Percentiles rank a stretch among this genome's conserved stretches.
These are phyloP conservation scores for Oehlia diaphana DNA, from an alignment of 192 early-diverging fungal genomes.

Conservation along the genomic window DNA sequence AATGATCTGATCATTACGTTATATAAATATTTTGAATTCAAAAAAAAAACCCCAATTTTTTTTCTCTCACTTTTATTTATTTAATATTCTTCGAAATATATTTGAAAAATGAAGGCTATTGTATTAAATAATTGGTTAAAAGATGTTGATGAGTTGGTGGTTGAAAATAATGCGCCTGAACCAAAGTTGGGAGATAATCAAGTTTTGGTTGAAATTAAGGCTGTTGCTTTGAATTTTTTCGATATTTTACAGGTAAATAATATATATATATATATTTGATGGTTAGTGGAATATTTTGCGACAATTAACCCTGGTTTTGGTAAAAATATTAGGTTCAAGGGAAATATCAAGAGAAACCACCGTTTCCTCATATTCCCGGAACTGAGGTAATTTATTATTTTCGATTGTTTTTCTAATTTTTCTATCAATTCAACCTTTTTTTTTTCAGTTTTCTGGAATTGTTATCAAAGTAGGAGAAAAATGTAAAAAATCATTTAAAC, in stretches of 20 bases:
- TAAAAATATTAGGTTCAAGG: constrained; percentile 58
- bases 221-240: constrained; percentile 72
- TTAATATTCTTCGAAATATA: background rate
- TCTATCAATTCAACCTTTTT: background rate
- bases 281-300: background rate
- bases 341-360: constrained; percentile 74
- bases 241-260: constrained; percentile 64
- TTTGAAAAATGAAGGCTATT: constrained; percentile 35
- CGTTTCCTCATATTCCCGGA: constrained; percentile 69
- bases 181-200: constrained; percentile 58
- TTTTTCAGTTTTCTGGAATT: constrained; percentile 57
- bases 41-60: too few relatives aligned
- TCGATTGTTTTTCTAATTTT: background rate
- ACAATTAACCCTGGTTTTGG: background rate
- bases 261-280: too few relatives aligned
- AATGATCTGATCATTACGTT: too few relatives aligned
- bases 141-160: constrained; percentile 51
- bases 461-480: constrained; percentile 46
- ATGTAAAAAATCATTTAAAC: constrained; percentile 48
- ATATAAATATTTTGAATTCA: too few relatives aligned
- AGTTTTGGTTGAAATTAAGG: constrained; percentile 67
- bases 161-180: constrained; percentile 55
- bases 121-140: constrained; percentile 62
- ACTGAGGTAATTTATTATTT: constrained; percentile 47
- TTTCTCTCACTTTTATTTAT: too few relatives aligned